Evolutionary conservation across 228 moss, liverwort and hornwort genomes (phyloP).

Genomic region (Sphagnum fallax): DNA sequence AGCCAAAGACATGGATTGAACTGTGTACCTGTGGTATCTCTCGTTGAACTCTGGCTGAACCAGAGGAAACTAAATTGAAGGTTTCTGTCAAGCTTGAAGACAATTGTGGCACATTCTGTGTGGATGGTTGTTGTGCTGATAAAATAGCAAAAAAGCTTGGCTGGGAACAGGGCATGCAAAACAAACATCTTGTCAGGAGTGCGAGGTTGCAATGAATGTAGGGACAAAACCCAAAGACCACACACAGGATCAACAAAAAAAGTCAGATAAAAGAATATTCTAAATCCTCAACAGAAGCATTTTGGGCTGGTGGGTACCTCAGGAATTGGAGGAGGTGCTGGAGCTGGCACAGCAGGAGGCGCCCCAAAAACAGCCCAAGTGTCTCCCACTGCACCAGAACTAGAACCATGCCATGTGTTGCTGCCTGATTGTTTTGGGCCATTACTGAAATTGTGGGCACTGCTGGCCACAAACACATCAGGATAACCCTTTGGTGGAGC

Average conservation of each 20-base stretch:
- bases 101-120: slow-evolving; percentile 8
- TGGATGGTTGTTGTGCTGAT: too few relatives aligned
- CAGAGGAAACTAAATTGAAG: slow-evolving; percentile 4
- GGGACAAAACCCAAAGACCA: too few relatives aligned
- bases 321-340: too few relatives aligned
- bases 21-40: slow-evolving; percentile 41
- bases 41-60: slow-evolving; percentile 21
- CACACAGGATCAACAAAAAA: too few relatives aligned
- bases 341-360: too few relatives aligned
- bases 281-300: too few relatives aligned
- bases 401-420: slow-evolving; percentile 69
- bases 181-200: neutral
- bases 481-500: slow-evolving; percentile 71
- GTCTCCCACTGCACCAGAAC: neutral
- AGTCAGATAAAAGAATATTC: too few relatives aligned
- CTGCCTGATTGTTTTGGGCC: slow-evolving; percentile 53
- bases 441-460: slow-evolving; percentile 17
- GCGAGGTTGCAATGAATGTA: neutral
- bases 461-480: slow-evolving; percentile 25
- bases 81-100: slow-evolving; percentile 2
- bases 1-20: neutral
- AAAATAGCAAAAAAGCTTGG: neutral
- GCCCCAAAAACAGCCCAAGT: too few relatives aligned
- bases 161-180: slow-evolving; percentile 22
- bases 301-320: too few relatives aligned